These are phyloP conservation scores for Teratosphaeria viscida DNA, from an alignment of 2,329 filamentous ascomycete genomes.

Conservation along the genomic window DNA sequence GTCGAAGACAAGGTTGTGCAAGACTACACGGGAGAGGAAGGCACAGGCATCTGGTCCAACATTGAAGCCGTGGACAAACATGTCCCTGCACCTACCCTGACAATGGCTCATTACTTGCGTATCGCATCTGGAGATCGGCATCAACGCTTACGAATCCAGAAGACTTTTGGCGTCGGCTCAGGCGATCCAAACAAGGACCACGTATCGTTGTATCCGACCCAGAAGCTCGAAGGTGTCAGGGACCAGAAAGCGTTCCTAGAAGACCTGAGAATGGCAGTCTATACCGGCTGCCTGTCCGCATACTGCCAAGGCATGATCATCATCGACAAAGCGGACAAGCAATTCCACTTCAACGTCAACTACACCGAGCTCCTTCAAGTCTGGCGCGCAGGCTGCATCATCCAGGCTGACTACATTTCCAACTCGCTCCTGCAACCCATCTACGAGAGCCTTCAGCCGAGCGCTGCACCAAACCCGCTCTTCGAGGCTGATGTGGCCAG, in stretches of 20 bases:
- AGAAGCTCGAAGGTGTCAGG: constrained; percentile 21
- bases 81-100: constrained; percentile 54
- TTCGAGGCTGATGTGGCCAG: constrained; percentile 38
- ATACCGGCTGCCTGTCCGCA: constrained; percentile 49
- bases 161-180: constrained; percentile 32
- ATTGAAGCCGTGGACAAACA: constrained; percentile 52
- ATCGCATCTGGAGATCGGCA: constrained; percentile 52
- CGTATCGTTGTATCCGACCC: constrained; percentile 24
- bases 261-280: constrained; percentile 50
- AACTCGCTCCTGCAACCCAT: constrained; percentile 43
- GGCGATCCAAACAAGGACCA: constrained; percentile 10
- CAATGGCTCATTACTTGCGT: constrained; percentile 51
- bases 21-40: constrained; percentile 55
- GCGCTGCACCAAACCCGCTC: constrained; percentile 36
- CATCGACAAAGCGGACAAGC: constrained; percentile 47
- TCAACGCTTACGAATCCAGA: constrained; percentile 43
- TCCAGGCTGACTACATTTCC: constrained; percentile 55
- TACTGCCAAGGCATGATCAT: constrained; percentile 58
- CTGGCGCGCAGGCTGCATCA: constrained; percentile 63
- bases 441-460: constrained; percentile 24
- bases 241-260: constrained; percentile 41
- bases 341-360: constrained; percentile 50
- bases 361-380: constrained; percentile 46
- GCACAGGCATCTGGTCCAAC: constrained; percentile 57
- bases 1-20: constrained; percentile 63